Base-by-base conservation (phyloP, 2,329 filamentous ascomycete species). In the Bipolaris gigantea region DNA sequence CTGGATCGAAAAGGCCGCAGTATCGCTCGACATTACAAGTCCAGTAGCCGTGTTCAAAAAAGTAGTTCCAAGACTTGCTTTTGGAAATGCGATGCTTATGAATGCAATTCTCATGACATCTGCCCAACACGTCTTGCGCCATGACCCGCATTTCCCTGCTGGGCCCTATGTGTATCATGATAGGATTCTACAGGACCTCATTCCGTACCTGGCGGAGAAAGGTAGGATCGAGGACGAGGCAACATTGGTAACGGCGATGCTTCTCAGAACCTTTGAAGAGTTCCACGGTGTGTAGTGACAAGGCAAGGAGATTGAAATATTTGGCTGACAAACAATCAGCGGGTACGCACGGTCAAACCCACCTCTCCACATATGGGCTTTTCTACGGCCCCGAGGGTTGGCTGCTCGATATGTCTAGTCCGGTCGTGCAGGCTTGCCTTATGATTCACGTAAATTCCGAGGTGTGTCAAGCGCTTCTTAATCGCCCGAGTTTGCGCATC, bases 71-170 rank as follows among this genome's bases (percentile, higher is more conserved):
- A 55, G 56, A 19, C 47, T 64, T 30, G 58, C 62, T 6, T 70
- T 72, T 3, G 60, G 68, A 23, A 77, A 74, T 35, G 73, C 76
- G 0, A 70, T 78, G 16, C 60, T 81, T 16, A 58, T 73, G 50
- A 73, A 73, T 50, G 73, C 73, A 4, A 70, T 76, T n/a, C 66
- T 73, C 33, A 74, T 75, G 19, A 72, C 70, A 5, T 73, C 75
- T 5, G 72, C 75, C 16, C 67, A 76, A 47, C 73, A 76, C 48
- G 57, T 78, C 11, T 67, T 64, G 27, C 71, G 69, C 16, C 43
- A 52, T 33, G 49, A 63, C 39, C 50, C 56, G 4, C 32, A 50
- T 9, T 63, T 61, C 34, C 58, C 56, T 9, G 50, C 54, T 4
- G 52, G 50, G 23, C 53, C 61, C 5, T 66, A 53, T 30, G 6